Evolutionary conservation across 169 alveolate genomes (phyloP).

Genomic region (Cytauxzoon felis): DNA sequence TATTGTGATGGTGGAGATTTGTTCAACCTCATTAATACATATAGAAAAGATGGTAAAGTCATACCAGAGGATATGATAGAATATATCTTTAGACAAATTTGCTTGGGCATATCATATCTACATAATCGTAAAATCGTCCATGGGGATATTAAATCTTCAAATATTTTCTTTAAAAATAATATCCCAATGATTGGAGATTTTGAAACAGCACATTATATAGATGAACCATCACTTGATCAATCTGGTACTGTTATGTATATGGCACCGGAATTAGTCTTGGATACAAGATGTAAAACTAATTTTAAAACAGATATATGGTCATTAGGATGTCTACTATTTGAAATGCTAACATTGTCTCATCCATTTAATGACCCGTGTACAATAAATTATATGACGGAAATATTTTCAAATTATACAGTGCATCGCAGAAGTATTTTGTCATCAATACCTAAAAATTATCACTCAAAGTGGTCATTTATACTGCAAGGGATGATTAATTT

Average conservation of each 20-base stretch:
- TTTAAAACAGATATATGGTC: constrained; percentile 54
- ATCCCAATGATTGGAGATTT: constrained; percentile 4
- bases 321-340: constrained; percentile 65
- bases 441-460: background rate
- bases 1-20: constrained; percentile 28
- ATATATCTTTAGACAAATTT: constrained; percentile 7
- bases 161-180: constrained; percentile 1
- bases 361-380: constrained; percentile 46
- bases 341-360: constrained; percentile 59
- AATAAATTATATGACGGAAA: background rate
- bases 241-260: constrained; percentile 27
- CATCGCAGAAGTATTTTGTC: background rate
- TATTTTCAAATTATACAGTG: background rate
- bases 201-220: constrained; percentile 5
- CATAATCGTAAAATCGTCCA: background rate
- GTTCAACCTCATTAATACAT: background rate
- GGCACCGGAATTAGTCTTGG: constrained; percentile 22
- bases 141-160: constrained; percentile 35
- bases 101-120: constrained; percentile 4
- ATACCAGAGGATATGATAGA: background rate
- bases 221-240: too few relatives aligned
- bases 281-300: background rate
- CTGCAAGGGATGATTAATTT: background rate
- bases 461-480: background rate
- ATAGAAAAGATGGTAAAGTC: background rate